These are phyloP conservation scores for Exophiala sp. DNA, from an alignment of 2,329 filamentous ascomycete genomes.

Conservation along the genomic window DNA sequence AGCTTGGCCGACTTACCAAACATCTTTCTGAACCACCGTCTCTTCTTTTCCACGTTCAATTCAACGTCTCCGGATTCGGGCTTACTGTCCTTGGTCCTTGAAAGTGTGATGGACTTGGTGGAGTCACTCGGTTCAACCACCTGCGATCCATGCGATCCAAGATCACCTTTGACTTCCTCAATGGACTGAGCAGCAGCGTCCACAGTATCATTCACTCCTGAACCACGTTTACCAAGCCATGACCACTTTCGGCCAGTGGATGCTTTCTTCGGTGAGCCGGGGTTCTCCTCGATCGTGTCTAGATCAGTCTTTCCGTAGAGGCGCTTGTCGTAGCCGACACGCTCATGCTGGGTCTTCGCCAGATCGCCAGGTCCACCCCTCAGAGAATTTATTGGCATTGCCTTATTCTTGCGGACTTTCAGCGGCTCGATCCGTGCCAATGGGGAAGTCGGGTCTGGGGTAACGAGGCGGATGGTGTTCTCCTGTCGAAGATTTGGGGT, in stretches of 20 bases:
- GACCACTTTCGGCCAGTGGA: conserved; percentile 41
- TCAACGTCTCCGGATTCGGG: conserved; percentile 18
- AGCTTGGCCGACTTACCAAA: conserved; percentile 21
- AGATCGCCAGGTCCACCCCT: conserved; percentile 33
- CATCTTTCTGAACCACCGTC: conserved; percentile 29
- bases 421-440: conserved; percentile 49
- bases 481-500: conserved; percentile 25
- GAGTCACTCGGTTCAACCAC: conserved; percentile 30
- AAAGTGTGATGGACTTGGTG: conserved; percentile 10
- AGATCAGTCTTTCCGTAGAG: conserved; percentile 32
- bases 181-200: conserved; percentile 26
- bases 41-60: conserved; percentile 25
- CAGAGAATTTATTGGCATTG: conserved; percentile 25
- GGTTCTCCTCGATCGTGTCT: conserved; percentile 43
- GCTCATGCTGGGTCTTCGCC: conserved; percentile 20
- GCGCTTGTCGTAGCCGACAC: conserved; percentile 30
- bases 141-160: conserved; percentile 13
- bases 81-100: conserved; percentile 11
- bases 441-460: conserved; percentile 48
- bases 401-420: conserved; percentile 51
- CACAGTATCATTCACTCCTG: conserved; percentile 7
- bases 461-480: conserved; percentile 57
- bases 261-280: conserved; percentile 33
- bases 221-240: conserved; percentile 41
- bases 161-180: conserved; percentile 30